These are phyloP conservation scores for Ramaria sp. DNA, from an alignment of 768 basidiomycete species.

Conservation along the genomic window DNA sequence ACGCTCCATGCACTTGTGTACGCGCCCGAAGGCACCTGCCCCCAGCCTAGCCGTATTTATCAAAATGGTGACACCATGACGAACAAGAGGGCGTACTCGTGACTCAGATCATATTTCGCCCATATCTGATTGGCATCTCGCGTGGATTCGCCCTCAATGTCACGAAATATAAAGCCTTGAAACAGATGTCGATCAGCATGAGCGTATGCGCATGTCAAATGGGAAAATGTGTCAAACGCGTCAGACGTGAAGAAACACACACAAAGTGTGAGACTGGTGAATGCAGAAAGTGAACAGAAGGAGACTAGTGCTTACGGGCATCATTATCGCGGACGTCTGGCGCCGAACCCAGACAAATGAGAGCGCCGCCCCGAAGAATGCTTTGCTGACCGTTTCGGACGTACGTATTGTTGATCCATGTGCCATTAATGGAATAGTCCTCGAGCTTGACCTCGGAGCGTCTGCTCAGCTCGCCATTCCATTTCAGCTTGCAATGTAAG, in stretches of 20 bases:
- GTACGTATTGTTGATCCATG: constrained; percentile 27
- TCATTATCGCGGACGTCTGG: neutral
- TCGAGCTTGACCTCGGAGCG: constrained; percentile 34
- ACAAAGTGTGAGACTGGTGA: neutral
- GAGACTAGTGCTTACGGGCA: neutral
- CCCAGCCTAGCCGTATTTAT: constrained; percentile 37
- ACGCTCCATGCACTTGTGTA: constrained; percentile 73
- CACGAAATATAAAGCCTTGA: constrained; percentile 63
- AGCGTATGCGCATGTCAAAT: neutral
- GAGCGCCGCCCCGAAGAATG: neutral
- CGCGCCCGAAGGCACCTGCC: constrained; percentile 85
- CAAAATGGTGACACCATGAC: neutral
- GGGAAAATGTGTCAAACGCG: neutral
- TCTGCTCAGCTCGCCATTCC: constrained; percentile 42
- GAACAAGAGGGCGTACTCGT: constrained; percentile 24
- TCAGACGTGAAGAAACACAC: neutral
- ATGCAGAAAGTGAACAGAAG: neutral
- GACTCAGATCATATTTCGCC: constrained; percentile 51
- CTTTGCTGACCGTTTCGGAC: constrained; percentile 6
- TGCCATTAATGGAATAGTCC: constrained; percentile 64
- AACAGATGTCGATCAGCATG: constrained; percentile 42
- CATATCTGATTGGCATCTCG: constrained; percentile 42
- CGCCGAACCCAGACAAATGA: neutral
- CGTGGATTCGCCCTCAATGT: constrained; percentile 35
- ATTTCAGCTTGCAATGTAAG: constrained; percentile 43